Conservation (phyloP, 345 rosid species). For the Syzygium aromaticum region DNA sequence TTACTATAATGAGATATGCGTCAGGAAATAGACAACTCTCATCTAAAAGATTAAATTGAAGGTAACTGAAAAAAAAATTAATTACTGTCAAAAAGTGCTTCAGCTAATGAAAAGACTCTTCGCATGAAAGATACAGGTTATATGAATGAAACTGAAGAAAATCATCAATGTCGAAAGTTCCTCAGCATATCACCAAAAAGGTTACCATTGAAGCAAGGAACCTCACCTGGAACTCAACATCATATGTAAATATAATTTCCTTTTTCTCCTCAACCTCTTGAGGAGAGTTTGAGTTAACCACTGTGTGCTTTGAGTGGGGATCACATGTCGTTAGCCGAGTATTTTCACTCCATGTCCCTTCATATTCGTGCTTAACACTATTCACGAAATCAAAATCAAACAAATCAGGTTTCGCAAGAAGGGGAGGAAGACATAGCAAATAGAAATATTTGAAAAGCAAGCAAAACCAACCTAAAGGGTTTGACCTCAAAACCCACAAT, state of each 20-base stretch:
- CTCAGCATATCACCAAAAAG: neutral
- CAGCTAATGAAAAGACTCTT: neutral
- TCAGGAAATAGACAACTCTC: neutral
- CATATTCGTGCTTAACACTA: slow-evolving; percentile 83
- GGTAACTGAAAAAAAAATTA: neutral
- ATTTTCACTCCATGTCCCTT: slow-evolving; percentile 64
- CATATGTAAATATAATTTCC: slow-evolving; percentile 85
- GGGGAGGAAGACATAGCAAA: neutral
- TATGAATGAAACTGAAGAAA: neutral
- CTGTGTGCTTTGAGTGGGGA: slow-evolving; percentile 63
- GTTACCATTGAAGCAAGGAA: neutral
- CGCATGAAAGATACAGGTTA: neutral
- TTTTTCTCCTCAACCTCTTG: slow-evolving; percentile 76
- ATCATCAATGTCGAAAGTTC: neutral
- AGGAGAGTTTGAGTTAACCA: slow-evolving; percentile 75
- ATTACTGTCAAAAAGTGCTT: neutral
- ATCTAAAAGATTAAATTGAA: neutral
- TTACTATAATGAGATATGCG: neutral
- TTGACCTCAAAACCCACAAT: slow-evolving; percentile 97
- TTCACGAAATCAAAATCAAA: neutral
- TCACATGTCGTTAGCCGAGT: slow-evolving; percentile 78
- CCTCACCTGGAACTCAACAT: slow-evolving; percentile 78
- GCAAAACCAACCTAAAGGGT: slow-evolving; percentile 60
- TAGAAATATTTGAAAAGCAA: neutral
- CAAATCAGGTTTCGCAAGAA: neutral